Evolutionary conservation across 2,329 filamentous ascomycete species (phyloP), one percentile per base, ranked within the genome.

Genomic region (Talaromyces rugulosus): DNA sequence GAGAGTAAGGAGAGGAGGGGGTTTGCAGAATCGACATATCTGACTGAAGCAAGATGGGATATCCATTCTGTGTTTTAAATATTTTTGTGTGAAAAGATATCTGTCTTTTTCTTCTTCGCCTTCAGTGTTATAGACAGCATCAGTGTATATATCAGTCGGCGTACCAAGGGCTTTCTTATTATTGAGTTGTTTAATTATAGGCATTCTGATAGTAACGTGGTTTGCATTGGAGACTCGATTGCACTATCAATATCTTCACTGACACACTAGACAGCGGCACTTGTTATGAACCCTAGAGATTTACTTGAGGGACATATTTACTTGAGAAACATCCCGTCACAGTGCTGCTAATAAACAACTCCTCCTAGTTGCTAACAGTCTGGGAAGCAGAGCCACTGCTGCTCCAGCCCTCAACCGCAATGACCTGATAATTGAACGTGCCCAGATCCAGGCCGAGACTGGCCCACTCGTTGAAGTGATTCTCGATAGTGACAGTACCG

Each of bases 371-470:
- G 40, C 44, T 62, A 33, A 62, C 61, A 36, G 56, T 34, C 30
- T 59, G 42, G 18, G 30, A 56, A 30, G 61, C 61, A 33, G 31
- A 47, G 7, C 60, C 62, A 27, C 56, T 62, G 1, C 60, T 58
- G 14, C 34, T 27, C 56, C 57, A 64, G 2, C 52, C 77, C 67
- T 80, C 78, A 0, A 75, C 79, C 1, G 75, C 74, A 14, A 80
- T 67, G 58, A 79, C 77, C 68, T 78, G 76, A 60, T 78, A 78
- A 63, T 78, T 70, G 62, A 71, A 70, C 4, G 68, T 68, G 0
- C 74, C 74, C 42, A 77, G n/a, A 5, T 66, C 65, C 70, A 78
- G 64, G 1, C 75, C 75, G 11, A 70, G 63, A 2, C 56, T 50
- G 1, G 68, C 68, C 75, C 75, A 77, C 0, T 72, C 74, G 42